Conservation (phyloP, 2,329 filamentous ascomycete genomes). For the Cordyceps javanica region DNA sequence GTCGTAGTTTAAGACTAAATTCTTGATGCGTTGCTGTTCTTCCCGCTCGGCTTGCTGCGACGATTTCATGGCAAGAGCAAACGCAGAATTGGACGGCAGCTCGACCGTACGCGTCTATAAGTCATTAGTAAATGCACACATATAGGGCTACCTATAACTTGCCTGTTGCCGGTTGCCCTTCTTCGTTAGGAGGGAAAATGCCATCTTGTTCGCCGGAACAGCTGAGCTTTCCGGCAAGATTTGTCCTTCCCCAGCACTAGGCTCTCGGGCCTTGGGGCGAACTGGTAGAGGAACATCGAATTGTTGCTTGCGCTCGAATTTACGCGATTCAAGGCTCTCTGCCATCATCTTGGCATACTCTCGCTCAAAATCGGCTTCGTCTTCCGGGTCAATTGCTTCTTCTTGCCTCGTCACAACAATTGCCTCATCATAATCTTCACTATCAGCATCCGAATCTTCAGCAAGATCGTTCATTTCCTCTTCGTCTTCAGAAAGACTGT, state of each 20-base stretch:
- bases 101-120: conserved; percentile 81
- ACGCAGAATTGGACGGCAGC: conserved; percentile 82
- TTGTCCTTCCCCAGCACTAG: conserved; percentile 7
- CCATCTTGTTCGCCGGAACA: conserved; percentile 61
- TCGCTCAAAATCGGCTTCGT: conserved; percentile 93
- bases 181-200: conserved; percentile 93
- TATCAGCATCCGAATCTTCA: conserved; percentile 46
- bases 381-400: conserved; percentile 85
- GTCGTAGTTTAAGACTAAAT: conserved; percentile 92
- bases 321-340: conserved; percentile 90
- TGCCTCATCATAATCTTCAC: conserved; percentile 68
- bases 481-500: conserved; percentile 53
- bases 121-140: not conserved
- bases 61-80: conserved; percentile 91
- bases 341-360: conserved; percentile 99
- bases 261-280: conserved; percentile 57
- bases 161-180: conserved; percentile 93
- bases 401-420: conserved; percentile 90
- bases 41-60: conserved; percentile 93
- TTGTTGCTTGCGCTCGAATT: conserved; percentile 88
- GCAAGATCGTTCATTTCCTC: conserved; percentile 51
- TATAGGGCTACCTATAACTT: conserved; percentile 4
- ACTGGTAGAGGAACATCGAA: conserved; percentile 98
- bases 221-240: conserved; percentile 11
- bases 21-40: conserved; percentile 98